Percentiles rank a stretch among this genome's conserved stretches.
Evolutionary conservation across 2,329 filamentous ascomycete species (phyloP).

Genomic region (Pseudogymnoascus sp.): DNA sequence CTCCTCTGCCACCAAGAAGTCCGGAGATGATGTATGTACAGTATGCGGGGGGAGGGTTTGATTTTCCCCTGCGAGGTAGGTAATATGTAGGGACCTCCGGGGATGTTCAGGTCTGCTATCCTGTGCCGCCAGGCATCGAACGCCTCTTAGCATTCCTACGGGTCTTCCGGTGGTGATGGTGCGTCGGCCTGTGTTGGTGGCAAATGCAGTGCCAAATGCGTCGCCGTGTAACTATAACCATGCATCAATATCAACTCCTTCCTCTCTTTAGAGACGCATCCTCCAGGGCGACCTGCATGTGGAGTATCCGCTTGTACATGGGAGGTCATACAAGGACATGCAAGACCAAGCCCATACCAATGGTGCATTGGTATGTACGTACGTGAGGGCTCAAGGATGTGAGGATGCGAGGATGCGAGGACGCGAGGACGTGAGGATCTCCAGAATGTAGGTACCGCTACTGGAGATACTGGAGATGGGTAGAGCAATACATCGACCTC

Average conservation of each 20-base stretch:
- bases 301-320: not conserved
- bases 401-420: not conserved
- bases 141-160: not conserved
- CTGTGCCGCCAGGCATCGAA: not conserved
- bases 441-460: not conserved
- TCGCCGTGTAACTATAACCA: constrained; percentile 6
- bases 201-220: not conserved
- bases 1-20: not conserved
- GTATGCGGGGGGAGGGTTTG: not conserved
- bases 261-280: not conserved
- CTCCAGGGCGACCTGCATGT: not conserved
- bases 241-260: not conserved
- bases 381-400: not conserved
- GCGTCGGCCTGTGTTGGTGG: not conserved
- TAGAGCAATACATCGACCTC: not conserved
- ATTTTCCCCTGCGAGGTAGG: not conserved
- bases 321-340: not conserved
- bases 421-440: not conserved
- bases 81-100: not conserved
- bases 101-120: not conserved
- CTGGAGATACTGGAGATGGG: not conserved
- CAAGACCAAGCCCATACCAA: not conserved
- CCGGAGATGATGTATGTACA: not conserved
- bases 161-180: not conserved
- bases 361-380: not conserved